These are phyloP conservation scores for Zopfia rhizophila DNA, from an alignment of 2,329 filamentous ascomycete genomes.

Conservation along the genomic window DNA sequence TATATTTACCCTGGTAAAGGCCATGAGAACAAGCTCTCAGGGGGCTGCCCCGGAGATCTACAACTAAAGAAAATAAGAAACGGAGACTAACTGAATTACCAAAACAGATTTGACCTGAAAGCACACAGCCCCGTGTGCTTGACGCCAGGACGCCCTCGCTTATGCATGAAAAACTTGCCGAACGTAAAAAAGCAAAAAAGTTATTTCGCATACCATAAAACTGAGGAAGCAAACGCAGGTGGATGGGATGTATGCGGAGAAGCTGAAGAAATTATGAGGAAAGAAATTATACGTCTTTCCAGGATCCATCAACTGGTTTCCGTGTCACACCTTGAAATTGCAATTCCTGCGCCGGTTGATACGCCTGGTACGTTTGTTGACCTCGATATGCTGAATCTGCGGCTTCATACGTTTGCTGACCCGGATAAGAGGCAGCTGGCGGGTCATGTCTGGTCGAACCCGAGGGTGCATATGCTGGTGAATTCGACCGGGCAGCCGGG, in stretches of 20 bases:
- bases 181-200: conserved; percentile 1
- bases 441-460: conserved; percentile 22
- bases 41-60: too few relatives aligned
- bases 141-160: conserved; percentile 23
- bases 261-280: background rate
- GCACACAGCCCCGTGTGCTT: too few relatives aligned
- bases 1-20: too few relatives aligned
- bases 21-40: too few relatives aligned
- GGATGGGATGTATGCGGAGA: background rate
- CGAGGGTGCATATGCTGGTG: conserved; percentile 25
- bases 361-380: conserved; percentile 27
- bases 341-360: conserved; percentile 17
- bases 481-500: conserved; percentile 12
- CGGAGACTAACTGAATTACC: too few relatives aligned
- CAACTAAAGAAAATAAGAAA: too few relatives aligned
- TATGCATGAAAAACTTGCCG: conserved; percentile 17
- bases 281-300: conserved; percentile 32
- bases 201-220: background rate
- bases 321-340: conserved; percentile 20
- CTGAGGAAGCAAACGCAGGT: background rate
- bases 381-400: conserved; percentile 16
- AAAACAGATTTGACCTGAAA: too few relatives aligned
- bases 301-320: conserved; percentile 32
- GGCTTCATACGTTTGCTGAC: conserved; percentile 18
- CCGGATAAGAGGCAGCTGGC: conserved; percentile 15